These are phyloP conservation scores for Rhodomyrtus tomentosa DNA, from an alignment of 345 rosid genomes.

Conservation along the genomic window DNA sequence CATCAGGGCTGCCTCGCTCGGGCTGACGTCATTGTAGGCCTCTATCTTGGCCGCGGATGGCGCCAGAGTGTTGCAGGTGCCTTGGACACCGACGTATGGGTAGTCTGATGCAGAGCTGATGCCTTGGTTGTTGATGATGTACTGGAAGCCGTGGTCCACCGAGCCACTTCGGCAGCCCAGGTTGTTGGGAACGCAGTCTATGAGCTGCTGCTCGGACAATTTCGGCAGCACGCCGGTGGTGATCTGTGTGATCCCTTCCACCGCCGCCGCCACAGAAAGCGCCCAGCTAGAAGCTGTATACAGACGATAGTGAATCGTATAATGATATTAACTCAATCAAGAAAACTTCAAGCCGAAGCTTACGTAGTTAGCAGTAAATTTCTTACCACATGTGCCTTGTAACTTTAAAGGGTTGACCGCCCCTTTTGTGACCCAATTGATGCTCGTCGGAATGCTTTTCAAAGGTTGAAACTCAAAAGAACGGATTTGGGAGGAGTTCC, in stretches of 20 bases:
- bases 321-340: too few species aligned
- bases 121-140: slow-evolving; percentile 16
- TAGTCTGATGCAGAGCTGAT: slow-evolving; percentile 11
- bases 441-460: not conserved
- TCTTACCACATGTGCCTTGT: slow-evolving; percentile 29
- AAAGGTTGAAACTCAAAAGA: slow-evolving; percentile 3
- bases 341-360: too few species aligned
- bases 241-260: slow-evolving; percentile 16
- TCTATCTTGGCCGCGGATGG: not conserved
- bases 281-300: not conserved
- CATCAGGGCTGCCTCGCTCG: not conserved
- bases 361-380: too few species aligned
- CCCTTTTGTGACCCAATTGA: slow-evolving; percentile 17
- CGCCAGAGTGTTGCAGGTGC: slow-evolving; percentile 10
- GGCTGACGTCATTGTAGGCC: not conserved
- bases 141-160: slow-evolving; percentile 20
- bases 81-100: slow-evolving; percentile 6
- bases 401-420: slow-evolving; percentile 5
- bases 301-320: not conserved
- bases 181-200: slow-evolving; percentile 32
- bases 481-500: too few species aligned
- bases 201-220: slow-evolving; percentile 54
- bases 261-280: not conserved
- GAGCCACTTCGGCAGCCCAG: slow-evolving; percentile 33
- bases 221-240: slow-evolving; percentile 15